phyloP scores from a whole-genome alignment of 1,284 basidiomycete species.

The Schizophyllum commune region DNA sequence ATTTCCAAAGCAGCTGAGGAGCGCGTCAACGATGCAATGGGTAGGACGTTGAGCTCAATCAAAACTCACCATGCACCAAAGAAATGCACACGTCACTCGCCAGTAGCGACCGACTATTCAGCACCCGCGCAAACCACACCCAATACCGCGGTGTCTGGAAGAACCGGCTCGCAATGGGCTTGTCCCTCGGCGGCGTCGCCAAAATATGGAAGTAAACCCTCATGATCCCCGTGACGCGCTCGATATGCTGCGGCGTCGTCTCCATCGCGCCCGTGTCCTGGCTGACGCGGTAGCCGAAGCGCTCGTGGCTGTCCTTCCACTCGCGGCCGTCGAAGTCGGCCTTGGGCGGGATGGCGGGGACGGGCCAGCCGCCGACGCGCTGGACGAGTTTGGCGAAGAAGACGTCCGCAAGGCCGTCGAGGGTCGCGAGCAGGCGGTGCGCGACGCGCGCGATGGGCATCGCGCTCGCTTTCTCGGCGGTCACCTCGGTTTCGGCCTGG shows the following conservation, averaged over 20 bases:
- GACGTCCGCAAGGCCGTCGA: conserved; percentile 59
- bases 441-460: conserved; percentile 78
- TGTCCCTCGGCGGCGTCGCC: conserved; percentile 29
- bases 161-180: conserved; percentile 35
- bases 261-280: conserved; percentile 31
- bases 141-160: conserved; percentile 61
- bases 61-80: conserved; percentile 58
- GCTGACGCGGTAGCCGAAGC: conserved; percentile 58
- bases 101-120: conserved; percentile 42
- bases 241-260: conserved; percentile 56
- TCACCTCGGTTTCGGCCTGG: conserved; percentile 92
- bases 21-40: conserved; percentile 8
- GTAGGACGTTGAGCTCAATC: conserved; percentile 1
- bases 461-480: conserved; percentile 82
- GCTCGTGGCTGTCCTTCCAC: conserved; percentile 43
- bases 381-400: conserved; percentile 86
- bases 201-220: conserved; percentile 86
- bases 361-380: conserved; percentile 64
- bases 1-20: conserved; percentile 64
- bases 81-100: conserved; percentile 48
- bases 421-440: conserved; percentile 56
- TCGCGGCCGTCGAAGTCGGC: conserved; percentile 37
- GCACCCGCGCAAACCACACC: conserved; percentile 59
- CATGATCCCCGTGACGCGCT: conserved; percentile 77
- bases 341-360: conserved; percentile 47